Evolutionary conservation across 148 eudicot genomes (phyloP).

Genomic region (Vaccinium macrocarpon): DNA sequence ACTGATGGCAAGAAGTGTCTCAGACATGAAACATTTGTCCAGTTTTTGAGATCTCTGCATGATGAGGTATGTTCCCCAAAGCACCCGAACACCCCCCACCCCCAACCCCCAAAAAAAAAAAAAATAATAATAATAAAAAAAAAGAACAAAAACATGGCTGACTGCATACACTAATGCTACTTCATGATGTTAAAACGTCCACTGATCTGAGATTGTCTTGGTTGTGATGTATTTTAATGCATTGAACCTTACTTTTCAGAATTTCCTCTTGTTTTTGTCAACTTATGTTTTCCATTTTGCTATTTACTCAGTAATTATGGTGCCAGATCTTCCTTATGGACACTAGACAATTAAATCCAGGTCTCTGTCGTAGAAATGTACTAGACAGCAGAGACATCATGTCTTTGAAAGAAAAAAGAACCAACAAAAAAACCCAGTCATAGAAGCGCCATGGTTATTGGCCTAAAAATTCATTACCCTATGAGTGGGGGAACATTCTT

Average conservation of each 20-base stretch:
- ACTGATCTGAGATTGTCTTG: background rate
- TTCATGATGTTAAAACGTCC: too few relatives aligned
- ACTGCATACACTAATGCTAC: background rate
- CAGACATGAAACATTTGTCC: slow-evolving; percentile 63
- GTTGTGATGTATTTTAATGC: background rate
- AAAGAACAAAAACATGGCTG: background rate
- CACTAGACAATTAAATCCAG: background rate
- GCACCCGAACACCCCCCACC: too few relatives aligned
- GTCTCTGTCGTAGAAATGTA: background rate
- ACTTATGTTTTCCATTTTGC: background rate
- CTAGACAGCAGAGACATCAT: background rate
- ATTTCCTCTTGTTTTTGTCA: background rate
- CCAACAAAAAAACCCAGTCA: background rate
- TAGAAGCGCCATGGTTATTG: background rate
- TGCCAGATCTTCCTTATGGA: background rate
- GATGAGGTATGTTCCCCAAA: slow-evolving; percentile 51
- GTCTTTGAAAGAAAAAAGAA: background rate
- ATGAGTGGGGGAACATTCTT: background rate
- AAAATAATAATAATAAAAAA: slow-evolving; percentile 29
- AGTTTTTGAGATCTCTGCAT: slow-evolving; percentile 65
- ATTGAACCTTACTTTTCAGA: background rate
- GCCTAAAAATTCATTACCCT: background rate
- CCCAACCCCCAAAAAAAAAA: slow-evolving; percentile 24
- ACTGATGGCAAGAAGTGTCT: slow-evolving; percentile 54
- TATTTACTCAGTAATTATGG: background rate